phyloP scores from a whole-genome alignment of 2,329 filamentous ascomycete genomes.

The Stemphylium lycopersici region DNA sequence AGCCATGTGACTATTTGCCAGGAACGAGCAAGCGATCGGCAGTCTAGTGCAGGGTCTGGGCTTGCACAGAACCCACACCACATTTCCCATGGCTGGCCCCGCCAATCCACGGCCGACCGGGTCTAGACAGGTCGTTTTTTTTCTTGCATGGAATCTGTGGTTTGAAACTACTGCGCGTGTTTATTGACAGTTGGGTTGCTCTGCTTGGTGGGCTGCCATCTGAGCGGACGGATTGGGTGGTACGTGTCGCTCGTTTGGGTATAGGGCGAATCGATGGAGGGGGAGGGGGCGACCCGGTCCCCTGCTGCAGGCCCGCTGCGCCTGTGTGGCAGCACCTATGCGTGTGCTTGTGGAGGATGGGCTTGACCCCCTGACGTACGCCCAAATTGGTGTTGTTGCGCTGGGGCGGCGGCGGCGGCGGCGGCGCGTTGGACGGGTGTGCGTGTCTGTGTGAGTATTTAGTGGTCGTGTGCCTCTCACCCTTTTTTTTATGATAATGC shows the following conservation, averaged over 20 bases:
- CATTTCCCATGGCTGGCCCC: neutral
- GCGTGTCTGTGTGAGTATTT: neutral
- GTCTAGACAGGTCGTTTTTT: constrained; percentile 7
- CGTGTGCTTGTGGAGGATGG: neutral
- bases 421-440: neutral
- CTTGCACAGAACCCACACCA: constrained; percentile 1
- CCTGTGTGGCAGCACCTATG: neutral
- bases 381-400: neutral
- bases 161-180: constrained; percentile 16
- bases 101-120: neutral
- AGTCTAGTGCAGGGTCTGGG: constrained; percentile 7
- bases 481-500: neutral
- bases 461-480: neutral
- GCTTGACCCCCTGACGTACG: neutral
- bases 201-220: neutral
- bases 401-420: neutral
- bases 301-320: neutral
- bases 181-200: constrained; percentile 12
- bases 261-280: neutral
- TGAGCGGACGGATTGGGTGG: neutral
- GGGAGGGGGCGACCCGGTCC: neutral
- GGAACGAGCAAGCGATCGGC: constrained; percentile 3
- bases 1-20: neutral
- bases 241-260: neutral
- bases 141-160: constrained; percentile 9